phyloP scores from a whole-genome alignment of 1,284 basidiomycete species.

The Ganoderma leucocontextum region DNA sequence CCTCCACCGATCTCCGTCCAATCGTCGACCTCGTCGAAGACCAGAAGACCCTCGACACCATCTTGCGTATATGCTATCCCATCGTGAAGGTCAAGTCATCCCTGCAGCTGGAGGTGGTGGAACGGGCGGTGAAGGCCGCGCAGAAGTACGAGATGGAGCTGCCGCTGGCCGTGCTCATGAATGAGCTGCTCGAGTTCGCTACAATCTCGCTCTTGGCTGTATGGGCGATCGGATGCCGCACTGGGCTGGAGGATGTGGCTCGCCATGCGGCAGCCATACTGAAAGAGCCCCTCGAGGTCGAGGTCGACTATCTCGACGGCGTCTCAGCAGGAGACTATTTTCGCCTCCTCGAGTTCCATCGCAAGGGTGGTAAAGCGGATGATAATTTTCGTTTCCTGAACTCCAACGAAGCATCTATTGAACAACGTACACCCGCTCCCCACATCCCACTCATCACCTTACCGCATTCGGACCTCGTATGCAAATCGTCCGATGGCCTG shows the following conservation, averaged over 20 bases:
- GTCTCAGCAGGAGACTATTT: conserved; percentile 13
- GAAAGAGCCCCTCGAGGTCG: neutral
- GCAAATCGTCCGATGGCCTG: conserved; percentile 1
- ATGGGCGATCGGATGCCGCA: conserved; percentile 27
- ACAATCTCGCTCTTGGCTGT: conserved; percentile 12
- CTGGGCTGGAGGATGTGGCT: conserved; percentile 23
- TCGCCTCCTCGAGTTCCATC: conserved; percentile 16
- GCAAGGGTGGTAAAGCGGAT: neutral
- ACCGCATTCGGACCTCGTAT: conserved; percentile 7
- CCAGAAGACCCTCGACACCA: conserved; percentile 40
- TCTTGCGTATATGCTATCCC: conserved; percentile 50
- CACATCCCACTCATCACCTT: neutral
- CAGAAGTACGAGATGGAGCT: conserved; percentile 34
- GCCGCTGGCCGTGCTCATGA: conserved; percentile 13
- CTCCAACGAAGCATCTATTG: neutral
- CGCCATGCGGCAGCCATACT: conserved; percentile 13
- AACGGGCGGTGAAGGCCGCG: conserved; percentile 25
- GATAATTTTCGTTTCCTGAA: neutral
- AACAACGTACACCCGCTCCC: no score
- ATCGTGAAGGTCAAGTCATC: conserved; percentile 20
- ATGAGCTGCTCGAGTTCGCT: conserved; percentile 13
- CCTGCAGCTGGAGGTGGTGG: conserved; percentile 19
- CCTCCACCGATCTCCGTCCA: conserved; percentile 9
- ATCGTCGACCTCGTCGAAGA: conserved; percentile 44
- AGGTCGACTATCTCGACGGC: neutral